A percentile compares a stretch with the other conserved stretches of the same genome.
These are phyloP conservation scores for Boletus sp. DNA, from an alignment of 1,284 basidiomycete species.

Conservation along the genomic window DNA sequence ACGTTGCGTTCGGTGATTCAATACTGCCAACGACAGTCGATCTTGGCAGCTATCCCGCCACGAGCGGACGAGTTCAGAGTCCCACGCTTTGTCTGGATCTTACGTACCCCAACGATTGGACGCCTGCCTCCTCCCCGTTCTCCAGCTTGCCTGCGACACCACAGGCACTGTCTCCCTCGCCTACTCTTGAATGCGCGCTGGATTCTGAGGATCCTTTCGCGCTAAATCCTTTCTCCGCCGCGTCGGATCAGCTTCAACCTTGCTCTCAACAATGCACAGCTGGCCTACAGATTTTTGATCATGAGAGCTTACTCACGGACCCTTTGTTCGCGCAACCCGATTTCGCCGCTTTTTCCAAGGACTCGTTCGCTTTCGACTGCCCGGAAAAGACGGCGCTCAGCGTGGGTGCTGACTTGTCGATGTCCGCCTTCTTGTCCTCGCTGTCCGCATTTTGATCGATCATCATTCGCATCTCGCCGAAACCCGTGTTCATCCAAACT, in stretches of 20 bases:
- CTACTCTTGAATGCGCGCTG: constrained; percentile 22
- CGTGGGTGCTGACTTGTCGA: constrained; percentile 28
- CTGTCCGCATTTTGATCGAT: constrained; percentile 26
- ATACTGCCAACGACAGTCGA: constrained; percentile 20
- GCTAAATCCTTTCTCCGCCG: constrained; percentile 50
- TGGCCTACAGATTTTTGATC: constrained; percentile 21
- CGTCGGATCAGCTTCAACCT: constrained; percentile 23
- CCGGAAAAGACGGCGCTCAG: constrained; percentile 23
- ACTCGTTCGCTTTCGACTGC: constrained; percentile 23
- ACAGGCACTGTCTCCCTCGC: constrained; percentile 25
- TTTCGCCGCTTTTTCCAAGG: constrained; percentile 25
- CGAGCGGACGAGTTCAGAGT: constrained; percentile 24
- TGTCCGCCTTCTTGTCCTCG: constrained; percentile 34
- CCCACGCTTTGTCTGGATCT: constrained; percentile 30
- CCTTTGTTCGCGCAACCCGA: constrained; percentile 19
- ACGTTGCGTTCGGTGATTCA: constrained; percentile 29
- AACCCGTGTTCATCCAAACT: constrained; percentile 8
- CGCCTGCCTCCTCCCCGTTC: constrained; percentile 30
- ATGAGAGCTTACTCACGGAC: constrained; percentile 11
- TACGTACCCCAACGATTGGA: constrained; percentile 27
- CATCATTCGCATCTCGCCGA: constrained; percentile 3
- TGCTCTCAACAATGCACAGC: constrained; percentile 22
- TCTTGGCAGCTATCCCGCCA: constrained; percentile 24
- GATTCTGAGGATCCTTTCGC: constrained; percentile 30
- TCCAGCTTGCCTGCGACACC: constrained; percentile 31